phyloP scores from a whole-genome alignment of 2,329 filamentous ascomycete genomes.

The Sclerotinia minor region DNA sequence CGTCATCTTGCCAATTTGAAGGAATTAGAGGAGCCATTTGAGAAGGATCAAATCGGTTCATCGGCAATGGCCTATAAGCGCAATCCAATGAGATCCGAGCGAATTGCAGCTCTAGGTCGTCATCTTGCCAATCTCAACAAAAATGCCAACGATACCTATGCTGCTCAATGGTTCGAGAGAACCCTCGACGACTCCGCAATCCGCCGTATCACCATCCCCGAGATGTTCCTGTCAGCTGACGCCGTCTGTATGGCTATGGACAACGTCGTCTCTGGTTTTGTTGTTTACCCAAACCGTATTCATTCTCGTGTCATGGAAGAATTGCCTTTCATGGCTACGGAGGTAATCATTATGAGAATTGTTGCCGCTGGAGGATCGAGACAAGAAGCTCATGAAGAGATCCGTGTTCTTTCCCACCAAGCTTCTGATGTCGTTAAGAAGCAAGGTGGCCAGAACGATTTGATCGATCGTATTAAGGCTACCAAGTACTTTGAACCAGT shows the following conservation, averaged over 20 bases:
- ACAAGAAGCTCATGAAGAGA: constrained; percentile 84
- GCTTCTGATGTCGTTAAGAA: constrained; percentile 71
- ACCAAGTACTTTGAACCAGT: constrained; percentile 75
- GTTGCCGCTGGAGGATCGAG: constrained; percentile 68
- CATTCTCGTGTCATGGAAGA: constrained; percentile 67
- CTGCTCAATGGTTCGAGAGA: constrained; percentile 64
- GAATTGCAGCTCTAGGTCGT: constrained; percentile 50
- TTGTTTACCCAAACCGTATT: constrained; percentile 78
- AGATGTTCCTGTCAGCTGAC: constrained; percentile 68
- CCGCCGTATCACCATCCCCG: constrained; percentile 61
- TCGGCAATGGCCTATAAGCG: constrained; percentile 57
- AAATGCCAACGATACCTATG: constrained; percentile 59
- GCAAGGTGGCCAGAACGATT: constrained; percentile 68
- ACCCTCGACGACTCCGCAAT: constrained; percentile 75
- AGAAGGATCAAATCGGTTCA: constrained; percentile 78
- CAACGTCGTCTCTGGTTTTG: constrained; percentile 65
- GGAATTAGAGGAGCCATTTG: constrained; percentile 82
- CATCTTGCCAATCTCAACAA: constrained; percentile 45
- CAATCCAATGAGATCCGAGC: constrained; percentile 52
- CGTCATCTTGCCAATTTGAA: constrained; percentile 73
- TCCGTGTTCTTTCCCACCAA: constrained; percentile 78
- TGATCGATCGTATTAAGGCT: constrained; percentile 73
- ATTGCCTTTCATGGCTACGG: constrained; percentile 83
- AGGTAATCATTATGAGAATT: constrained; percentile 75
- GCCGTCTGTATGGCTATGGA: constrained; percentile 66